Evolutionary conservation across 352 stramenopile genomes (phyloP).

Genomic region (Peronosclerospora sorghi): DNA sequence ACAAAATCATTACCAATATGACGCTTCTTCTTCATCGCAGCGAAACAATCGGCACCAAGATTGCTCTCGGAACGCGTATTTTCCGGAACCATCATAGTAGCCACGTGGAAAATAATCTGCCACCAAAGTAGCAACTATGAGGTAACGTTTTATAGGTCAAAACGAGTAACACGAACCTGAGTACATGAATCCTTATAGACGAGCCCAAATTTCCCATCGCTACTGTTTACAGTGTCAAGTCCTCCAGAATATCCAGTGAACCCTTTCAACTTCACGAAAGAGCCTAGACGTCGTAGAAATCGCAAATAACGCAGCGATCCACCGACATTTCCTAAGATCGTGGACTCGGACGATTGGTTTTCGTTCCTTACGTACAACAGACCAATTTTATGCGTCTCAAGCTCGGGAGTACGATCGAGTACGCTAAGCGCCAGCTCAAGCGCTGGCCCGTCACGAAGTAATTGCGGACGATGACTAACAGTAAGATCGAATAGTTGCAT

Average conservation of each 20-base stretch:
- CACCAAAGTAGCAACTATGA: background rate
- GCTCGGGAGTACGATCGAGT: slow-evolving; percentile 66
- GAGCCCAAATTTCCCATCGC: slow-evolving; percentile 65
- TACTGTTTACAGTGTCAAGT: slow-evolving; percentile 56
- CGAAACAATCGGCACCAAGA: slow-evolving; percentile 6
- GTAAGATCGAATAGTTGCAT: slow-evolving; percentile 73
- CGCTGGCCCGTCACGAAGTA: slow-evolving; percentile 42
- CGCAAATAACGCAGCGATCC: slow-evolving; percentile 64
- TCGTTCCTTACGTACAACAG: slow-evolving; percentile 54
- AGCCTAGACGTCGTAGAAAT: slow-evolving; percentile 60
- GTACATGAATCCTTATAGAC: slow-evolving; percentile 55
- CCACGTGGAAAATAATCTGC: slow-evolving; percentile 81
- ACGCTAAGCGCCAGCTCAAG: slow-evolving; percentile 59
- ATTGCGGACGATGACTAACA: slow-evolving; percentile 36
- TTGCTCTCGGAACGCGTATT: background rate
- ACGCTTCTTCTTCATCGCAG: slow-evolving; percentile 72
- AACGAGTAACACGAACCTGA: slow-evolving; percentile 31
- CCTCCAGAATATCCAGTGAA: slow-evolving; percentile 61
- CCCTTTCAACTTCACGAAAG: slow-evolving; percentile 56
- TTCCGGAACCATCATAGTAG: slow-evolving; percentile 66
- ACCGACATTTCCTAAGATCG: slow-evolving; percentile 63
- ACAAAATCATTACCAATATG: slow-evolving; percentile 87
- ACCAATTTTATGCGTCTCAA: slow-evolving; percentile 83
- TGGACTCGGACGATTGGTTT: slow-evolving; percentile 47
- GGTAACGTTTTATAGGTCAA: background rate